These are phyloP conservation scores for Emmonsiellopsis sp. DNA, from an alignment of 2,329 filamentous ascomycete genomes.

Conservation along the genomic window DNA sequence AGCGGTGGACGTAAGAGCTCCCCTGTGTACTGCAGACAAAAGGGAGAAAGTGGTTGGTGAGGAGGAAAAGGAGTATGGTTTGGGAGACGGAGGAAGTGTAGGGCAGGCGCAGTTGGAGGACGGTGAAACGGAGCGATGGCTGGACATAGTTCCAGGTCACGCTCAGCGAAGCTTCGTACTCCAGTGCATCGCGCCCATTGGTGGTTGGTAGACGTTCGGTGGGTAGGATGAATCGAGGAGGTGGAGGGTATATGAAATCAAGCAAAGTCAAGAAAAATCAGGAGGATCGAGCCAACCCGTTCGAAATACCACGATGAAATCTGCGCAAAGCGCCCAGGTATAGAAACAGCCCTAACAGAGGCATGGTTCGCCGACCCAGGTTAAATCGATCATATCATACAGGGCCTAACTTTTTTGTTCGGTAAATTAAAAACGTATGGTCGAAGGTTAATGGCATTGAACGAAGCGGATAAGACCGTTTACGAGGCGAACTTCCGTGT, in stretches of 20 bases:
- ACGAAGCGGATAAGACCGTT: constrained; percentile 7
- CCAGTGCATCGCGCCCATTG: background rate
- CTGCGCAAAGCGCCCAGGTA: background rate
- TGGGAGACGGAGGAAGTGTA: background rate
- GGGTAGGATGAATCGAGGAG: background rate
- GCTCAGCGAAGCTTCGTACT: background rate
- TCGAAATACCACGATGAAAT: background rate
- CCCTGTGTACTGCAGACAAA: background rate
- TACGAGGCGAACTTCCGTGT: constrained; percentile 71
- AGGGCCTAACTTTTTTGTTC: background rate
- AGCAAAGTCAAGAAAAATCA: background rate
- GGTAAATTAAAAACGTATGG: background rate
- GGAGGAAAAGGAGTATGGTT: background rate
- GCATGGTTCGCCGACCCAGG: background rate
- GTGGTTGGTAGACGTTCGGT: background rate
- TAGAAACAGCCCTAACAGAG: background rate
- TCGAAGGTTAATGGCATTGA: background rate
- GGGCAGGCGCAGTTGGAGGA: background rate
- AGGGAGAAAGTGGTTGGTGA: background rate
- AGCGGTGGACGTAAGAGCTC: background rate
- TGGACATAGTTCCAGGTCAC: background rate
- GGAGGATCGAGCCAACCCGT: background rate
- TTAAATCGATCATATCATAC: background rate
- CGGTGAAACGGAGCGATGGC: background rate
- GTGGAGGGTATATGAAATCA: background rate